Conservation (phyloP, 1,139 yeast species). For the Scheffersomyces stambukii region DNA sequence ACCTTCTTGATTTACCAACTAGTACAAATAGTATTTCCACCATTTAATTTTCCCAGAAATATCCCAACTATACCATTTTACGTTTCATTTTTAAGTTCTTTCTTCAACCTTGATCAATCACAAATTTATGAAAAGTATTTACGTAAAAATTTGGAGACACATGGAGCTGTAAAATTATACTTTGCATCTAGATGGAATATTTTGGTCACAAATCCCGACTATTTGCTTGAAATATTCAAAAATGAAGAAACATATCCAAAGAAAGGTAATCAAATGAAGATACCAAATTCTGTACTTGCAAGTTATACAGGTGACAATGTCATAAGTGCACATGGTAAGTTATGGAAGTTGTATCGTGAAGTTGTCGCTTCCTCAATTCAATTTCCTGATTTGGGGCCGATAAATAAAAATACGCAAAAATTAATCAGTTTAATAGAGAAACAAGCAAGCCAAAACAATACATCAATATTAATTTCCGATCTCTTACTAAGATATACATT, state of each 20-base stretch:
- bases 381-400: slow-evolving; percentile 39
- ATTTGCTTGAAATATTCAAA: slow-evolving; percentile 42
- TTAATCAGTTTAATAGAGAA: slow-evolving; percentile 14
- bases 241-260: slow-evolving; percentile 50
- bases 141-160: slow-evolving; percentile 36
- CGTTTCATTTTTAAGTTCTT: slow-evolving; percentile 48
- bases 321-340: slow-evolving; percentile 54
- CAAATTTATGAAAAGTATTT: slow-evolving; percentile 41
- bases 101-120: slow-evolving; percentile 45
- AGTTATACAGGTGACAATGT: slow-evolving; percentile 60
- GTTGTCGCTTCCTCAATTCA: slow-evolving; percentile 48
- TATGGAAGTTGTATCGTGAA: slow-evolving; percentile 50
- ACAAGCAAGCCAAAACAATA: slow-evolving; percentile 3
- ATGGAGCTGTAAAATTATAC: slow-evolving; percentile 59
- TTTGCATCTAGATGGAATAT: slow-evolving; percentile 66
- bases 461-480: slow-evolving; percentile 28
- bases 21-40: slow-evolving; percentile 22
- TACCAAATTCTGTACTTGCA: slow-evolving; percentile 53
- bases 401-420: slow-evolving; percentile 30
- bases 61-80: slow-evolving; percentile 64
- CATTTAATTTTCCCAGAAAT: slow-evolving; percentile 29
- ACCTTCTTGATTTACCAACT: slow-evolving; percentile 9
- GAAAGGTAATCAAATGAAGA: slow-evolving; percentile 58
- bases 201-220: slow-evolving; percentile 47
- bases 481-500: slow-evolving; percentile 44